Conservation (phyloP, 2,329 filamentous ascomycete genomes). For the Alternaria hordeiaustralica region DNA sequence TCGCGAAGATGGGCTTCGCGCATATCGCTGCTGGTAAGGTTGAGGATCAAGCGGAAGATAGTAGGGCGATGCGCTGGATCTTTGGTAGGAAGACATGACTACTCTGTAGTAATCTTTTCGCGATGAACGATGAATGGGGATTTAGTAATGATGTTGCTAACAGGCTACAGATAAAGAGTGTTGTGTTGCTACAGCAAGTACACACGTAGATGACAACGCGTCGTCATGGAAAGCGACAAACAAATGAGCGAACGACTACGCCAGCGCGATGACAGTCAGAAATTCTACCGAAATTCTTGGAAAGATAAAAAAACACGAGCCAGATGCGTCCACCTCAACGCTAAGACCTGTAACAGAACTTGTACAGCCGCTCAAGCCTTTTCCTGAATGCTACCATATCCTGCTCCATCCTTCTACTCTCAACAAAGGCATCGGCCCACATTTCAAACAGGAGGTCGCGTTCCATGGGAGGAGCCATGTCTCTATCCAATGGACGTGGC, state of each 20-base stretch:
- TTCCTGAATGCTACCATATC: not conserved
- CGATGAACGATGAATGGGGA: not conserved
- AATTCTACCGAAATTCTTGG: not conserved
- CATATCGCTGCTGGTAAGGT: not conserved
- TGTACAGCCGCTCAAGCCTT: not conserved
- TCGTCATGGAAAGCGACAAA: not conserved
- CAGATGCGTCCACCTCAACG: not conserved
- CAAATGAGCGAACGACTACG: not conserved
- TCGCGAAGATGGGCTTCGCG: not conserved
- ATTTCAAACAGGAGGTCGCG: not conserved
- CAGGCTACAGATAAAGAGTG: not conserved
- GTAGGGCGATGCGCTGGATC: not conserved
- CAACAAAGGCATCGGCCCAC: not conserved
- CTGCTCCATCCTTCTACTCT: not conserved
- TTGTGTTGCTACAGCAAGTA: not conserved
- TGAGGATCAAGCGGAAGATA: not conserved
- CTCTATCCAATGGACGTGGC: not conserved
- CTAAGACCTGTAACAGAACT: not conserved
- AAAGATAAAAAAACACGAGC: not conserved
- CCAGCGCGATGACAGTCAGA: not conserved
- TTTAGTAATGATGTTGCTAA: not conserved
- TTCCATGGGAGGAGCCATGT: not conserved
- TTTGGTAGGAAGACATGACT: slow-evolving; percentile 1
- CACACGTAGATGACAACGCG: not conserved
- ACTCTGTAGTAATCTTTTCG: not conserved